Conservation (phyloP, 2,329 filamentous ascomycete species). For the Ophiostoma himal-ulmi region DNA sequence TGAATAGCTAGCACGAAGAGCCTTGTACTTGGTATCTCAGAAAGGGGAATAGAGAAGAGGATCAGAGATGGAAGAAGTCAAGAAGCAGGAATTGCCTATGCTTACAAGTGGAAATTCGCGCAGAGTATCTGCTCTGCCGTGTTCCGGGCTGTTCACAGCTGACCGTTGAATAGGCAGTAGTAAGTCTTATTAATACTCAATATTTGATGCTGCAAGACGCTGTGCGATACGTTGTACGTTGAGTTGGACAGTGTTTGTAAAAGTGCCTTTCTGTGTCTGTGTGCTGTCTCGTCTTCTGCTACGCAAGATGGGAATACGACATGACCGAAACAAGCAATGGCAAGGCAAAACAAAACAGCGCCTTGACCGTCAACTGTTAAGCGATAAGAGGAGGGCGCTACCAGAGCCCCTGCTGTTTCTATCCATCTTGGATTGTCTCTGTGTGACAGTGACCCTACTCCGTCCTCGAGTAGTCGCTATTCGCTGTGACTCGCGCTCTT, state of each 20-base stretch:
- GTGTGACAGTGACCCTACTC: background rate
- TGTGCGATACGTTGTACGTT: background rate
- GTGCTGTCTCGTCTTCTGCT: background rate
- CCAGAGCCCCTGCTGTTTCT: background rate
- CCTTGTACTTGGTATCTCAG: too few relatives aligned
- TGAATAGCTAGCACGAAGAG: too few relatives aligned
- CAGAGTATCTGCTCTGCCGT: background rate
- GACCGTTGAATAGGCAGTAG: too few relatives aligned
- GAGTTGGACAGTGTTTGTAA: too few relatives aligned
- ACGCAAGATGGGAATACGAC: background rate
- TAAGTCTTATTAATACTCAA: background rate
- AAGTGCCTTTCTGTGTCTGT: background rate
- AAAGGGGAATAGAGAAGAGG: background rate
- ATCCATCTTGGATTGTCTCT: background rate
- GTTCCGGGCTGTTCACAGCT: conserved; percentile 1
- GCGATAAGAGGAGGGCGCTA: background rate
- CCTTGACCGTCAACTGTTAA: background rate
- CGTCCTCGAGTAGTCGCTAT: background rate
- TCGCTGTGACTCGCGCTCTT: conserved; percentile 23
- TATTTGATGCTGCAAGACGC: background rate
- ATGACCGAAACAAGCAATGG: background rate
- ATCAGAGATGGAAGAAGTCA: background rate
- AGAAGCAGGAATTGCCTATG: too few relatives aligned
- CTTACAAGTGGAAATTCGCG: background rate
- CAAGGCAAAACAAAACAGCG: background rate